phyloP scores from a whole-genome alignment of 176 grass and related monocot species.

The Carex pumila region DNA sequence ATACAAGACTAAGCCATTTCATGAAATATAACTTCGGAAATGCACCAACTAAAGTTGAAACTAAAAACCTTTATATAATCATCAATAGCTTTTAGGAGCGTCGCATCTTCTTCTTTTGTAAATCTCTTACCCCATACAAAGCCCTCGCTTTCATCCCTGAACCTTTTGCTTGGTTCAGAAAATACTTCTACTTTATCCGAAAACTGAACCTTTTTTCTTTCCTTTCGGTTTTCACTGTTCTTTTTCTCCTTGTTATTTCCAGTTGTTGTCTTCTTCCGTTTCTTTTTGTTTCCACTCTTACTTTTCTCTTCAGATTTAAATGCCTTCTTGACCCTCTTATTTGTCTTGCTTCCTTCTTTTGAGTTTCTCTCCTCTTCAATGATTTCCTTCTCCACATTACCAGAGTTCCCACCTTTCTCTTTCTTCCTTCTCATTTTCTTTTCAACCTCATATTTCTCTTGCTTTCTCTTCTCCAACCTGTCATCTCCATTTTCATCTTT shows the following conservation, averaged over 20 bases:
- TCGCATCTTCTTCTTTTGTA: constrained; percentile 46
- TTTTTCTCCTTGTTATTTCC: constrained; percentile 11
- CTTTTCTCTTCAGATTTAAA: constrained; percentile 1
- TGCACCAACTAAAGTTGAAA: background rate
- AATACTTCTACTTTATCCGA: constrained; percentile 50
- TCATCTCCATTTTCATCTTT: constrained; percentile 10
- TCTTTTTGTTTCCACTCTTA: constrained; percentile 24
- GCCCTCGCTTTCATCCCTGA: background rate
- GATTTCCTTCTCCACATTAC: constrained; percentile 17
- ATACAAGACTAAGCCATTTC: background rate
- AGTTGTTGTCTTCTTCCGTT: background rate
- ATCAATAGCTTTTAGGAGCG: constrained; percentile 39
- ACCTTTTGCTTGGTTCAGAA: background rate
- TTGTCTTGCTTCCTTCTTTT: background rate
- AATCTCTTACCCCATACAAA: constrained; percentile 49
- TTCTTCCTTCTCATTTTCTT: constrained; percentile 10
- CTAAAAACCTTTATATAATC: constrained; percentile 41
- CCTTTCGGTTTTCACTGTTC: constrained; percentile 12
- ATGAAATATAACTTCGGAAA: background rate
- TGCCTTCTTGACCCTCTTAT: constrained; percentile 12
- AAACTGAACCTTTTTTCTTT: constrained; percentile 58
- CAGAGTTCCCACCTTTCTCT: background rate
- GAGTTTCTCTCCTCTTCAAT: constrained; percentile 16
- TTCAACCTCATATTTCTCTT: background rate
- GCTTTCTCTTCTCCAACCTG: background rate